Evolutionary conservation across 352 stramenopile genomes (phyloP).

Genomic region (Globisporangium orthogonon): DNA sequence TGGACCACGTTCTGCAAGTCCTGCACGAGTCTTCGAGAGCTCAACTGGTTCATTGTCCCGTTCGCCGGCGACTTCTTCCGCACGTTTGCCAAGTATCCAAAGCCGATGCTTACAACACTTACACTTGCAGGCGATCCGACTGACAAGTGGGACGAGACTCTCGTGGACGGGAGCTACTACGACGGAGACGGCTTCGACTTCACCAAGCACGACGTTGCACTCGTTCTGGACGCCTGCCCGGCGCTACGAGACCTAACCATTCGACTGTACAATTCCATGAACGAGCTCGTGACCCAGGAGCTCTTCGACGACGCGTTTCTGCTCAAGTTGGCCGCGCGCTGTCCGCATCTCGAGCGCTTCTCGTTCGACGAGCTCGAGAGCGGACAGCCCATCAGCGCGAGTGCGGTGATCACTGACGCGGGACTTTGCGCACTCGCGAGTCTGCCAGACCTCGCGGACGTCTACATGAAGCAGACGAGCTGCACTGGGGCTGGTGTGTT

Average conservation of each 20-base stretch:
- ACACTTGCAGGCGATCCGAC: slow-evolving; percentile 10
- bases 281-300: slow-evolving; percentile 12
- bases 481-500: slow-evolving; percentile 10
- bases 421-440: slow-evolving; percentile 6
- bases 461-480: slow-evolving; percentile 12
- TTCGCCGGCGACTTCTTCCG: slow-evolving; percentile 12
- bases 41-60: slow-evolving; percentile 15
- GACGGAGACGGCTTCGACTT: slow-evolving; percentile 5
- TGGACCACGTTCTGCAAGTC: slow-evolving; percentile 11
- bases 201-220: slow-evolving; percentile 9
- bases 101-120: slow-evolving; percentile 10
- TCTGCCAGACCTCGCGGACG: slow-evolving; percentile 5
- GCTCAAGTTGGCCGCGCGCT: slow-evolving; percentile 1
- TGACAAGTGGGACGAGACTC: slow-evolving; percentile 9
- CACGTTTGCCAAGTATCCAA: slow-evolving; percentile 2
- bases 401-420: slow-evolving; percentile 5
- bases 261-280: slow-evolving; percentile 12
- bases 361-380: slow-evolving; percentile 12
- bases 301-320: slow-evolving; percentile 12
- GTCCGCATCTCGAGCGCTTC: slow-evolving; percentile 6
- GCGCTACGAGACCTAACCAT: slow-evolving; percentile 2
- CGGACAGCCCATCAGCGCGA: slow-evolving; percentile 12
- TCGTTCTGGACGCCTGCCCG: slow-evolving; percentile 7
- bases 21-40: slow-evolving; percentile 7
- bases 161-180: slow-evolving; percentile 11